Conservation (phyloP, 106 monocot species). For the Phalaenopsis equestris region DNA sequence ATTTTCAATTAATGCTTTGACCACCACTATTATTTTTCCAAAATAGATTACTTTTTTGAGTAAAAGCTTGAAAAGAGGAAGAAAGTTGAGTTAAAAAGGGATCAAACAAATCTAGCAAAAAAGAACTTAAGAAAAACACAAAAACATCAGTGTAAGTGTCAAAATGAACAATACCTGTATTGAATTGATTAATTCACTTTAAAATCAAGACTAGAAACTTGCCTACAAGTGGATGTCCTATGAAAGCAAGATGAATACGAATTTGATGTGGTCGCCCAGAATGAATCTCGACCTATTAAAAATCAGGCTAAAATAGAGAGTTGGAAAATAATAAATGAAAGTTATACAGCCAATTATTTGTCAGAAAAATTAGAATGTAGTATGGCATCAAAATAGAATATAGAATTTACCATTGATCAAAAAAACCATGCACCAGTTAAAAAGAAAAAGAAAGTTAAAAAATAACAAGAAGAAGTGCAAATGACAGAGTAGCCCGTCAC, state of each 20-base stretch:
- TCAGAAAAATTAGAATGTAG: neutral
- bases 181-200: neutral
- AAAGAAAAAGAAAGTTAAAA: neutral
- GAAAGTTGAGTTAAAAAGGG: neutral
- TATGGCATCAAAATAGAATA: neutral
- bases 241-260: constrained; percentile 84
- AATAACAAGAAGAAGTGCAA: neutral
- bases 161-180: neutral
- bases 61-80: neutral
- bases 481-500: neutral
- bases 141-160: neutral
- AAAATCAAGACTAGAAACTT: constrained; percentile 5
- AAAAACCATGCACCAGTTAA: neutral
- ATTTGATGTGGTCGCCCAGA: constrained; percentile 93
- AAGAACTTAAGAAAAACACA: neutral
- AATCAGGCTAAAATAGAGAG: neutral
- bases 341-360: neutral
- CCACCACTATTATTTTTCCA: neutral
- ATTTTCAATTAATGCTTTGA: neutral
- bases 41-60: neutral
- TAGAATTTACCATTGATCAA: neutral
- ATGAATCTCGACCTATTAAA: constrained; percentile 77
- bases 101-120: neutral
- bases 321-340: neutral
- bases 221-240: constrained; percentile 91